Percentiles rank a stretch among this genome's conserved stretches.
phyloP scores from a whole-genome alignment of 768 basidiomycete species.

The Dendrothele bispora region DNA sequence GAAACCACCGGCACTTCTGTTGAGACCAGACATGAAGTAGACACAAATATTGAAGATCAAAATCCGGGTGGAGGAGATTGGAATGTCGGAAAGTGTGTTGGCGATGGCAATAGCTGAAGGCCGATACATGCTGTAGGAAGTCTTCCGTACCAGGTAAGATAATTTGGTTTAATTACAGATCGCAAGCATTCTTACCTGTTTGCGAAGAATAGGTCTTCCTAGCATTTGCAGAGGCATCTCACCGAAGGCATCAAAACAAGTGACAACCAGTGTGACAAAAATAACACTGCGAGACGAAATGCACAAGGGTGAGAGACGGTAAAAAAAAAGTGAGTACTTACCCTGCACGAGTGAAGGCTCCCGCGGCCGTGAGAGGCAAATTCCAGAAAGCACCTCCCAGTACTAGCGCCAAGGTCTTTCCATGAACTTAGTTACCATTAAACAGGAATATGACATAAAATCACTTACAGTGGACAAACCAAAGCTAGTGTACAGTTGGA shows the following conservation, averaged over 20 bases:
- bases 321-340: slow-evolving; percentile 11
- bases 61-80: slow-evolving; percentile 63
- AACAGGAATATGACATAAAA: too few species aligned
- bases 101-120: slow-evolving; percentile 64
- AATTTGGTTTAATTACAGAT: background rate
- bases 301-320: background rate
- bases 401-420: slow-evolving; percentile 59
- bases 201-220: slow-evolving; percentile 73
- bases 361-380: slow-evolving; percentile 68
- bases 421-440: too few species aligned
- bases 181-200: slow-evolving; percentile 44
- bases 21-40: slow-evolving; percentile 65
- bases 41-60: slow-evolving; percentile 63
- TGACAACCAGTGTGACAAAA: slow-evolving; percentile 67
- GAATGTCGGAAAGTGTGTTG: slow-evolving; percentile 68
- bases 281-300: slow-evolving; percentile 46
- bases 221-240: slow-evolving; percentile 81
- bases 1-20: slow-evolving; percentile 43
- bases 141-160: slow-evolving; percentile 28
- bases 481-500: slow-evolving; percentile 75
- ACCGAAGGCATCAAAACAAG: slow-evolving; percentile 70
- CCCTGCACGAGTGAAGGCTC: slow-evolving; percentile 86
- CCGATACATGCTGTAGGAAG: slow-evolving; percentile 63
- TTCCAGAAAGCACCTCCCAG: slow-evolving; percentile 77
- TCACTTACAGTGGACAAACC: slow-evolving; percentile 55